These are phyloP conservation scores for Spathaspora arborariae DNA, from an alignment of 805 yeast genomes.

Conservation along the genomic window DNA sequence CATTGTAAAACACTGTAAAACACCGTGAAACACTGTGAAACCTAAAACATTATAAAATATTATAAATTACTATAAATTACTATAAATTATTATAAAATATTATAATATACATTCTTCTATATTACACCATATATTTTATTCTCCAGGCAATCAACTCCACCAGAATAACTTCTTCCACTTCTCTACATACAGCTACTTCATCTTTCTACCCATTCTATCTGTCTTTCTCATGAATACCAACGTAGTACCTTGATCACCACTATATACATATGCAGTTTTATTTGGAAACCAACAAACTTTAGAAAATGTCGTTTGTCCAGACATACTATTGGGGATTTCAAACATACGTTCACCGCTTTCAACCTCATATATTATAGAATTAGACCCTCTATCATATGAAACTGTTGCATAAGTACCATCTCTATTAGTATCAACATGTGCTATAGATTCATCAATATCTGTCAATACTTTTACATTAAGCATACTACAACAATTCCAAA, in stretches of 20 bases:
- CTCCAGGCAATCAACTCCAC: too few species aligned
- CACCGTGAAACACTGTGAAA: too few species aligned
- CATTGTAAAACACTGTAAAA: too few species aligned
- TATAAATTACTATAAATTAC: too few species aligned
- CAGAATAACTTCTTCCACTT: too few species aligned
- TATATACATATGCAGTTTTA: slow-evolving; percentile 26
- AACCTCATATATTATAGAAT: slow-evolving; percentile 37
- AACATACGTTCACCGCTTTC: slow-evolving; percentile 24
- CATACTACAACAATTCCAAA: slow-evolving; percentile 43
- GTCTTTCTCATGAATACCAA: slow-evolving; percentile 20
- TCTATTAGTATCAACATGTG: slow-evolving; percentile 34
- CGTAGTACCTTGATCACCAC: slow-evolving; percentile 27
- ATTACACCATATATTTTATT: too few species aligned
- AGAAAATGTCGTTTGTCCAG: slow-evolving; percentile 26
- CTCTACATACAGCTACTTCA: too few species aligned
- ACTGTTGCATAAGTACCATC: slow-evolving; percentile 47
- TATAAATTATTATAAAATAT: too few species aligned
- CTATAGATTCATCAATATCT: slow-evolving; percentile 41
- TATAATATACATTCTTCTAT: too few species aligned
- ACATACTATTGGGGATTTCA: slow-evolving; percentile 26
- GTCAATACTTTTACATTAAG: slow-evolving; percentile 33
- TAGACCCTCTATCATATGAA: slow-evolving; percentile 40
- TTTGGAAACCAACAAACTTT: slow-evolving; percentile 33
- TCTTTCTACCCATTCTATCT: background rate
- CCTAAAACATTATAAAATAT: too few species aligned